Evolutionary conservation across 768 basidiomycete species (phyloP), one percentile per base, ranked within the genome.

Genomic region (Crassisporium funariophilum): DNA sequence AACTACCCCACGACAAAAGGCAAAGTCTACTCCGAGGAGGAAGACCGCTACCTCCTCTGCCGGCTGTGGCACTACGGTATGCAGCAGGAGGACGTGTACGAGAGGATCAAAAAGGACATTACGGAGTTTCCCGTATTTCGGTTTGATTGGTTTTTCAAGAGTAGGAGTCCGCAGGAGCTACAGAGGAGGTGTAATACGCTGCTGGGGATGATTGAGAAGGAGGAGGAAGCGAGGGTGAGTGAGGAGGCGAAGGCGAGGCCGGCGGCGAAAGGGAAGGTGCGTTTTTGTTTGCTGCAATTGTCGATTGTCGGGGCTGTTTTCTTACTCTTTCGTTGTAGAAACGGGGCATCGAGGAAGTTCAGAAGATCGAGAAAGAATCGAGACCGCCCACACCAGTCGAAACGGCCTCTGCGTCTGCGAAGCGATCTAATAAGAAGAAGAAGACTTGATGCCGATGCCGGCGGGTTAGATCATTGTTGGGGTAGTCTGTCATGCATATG

Each of bases 121-220:
- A 86, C 84, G 12, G 95, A 98, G 69, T 98, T 94, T 68, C 95
- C 95, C 1, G 88, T 95, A 11, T 99, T 98, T 73, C 77, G 95
- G 16, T 98, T 98, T 58, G 94, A 98, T 61, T 98, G 94, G 95
- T 98, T 97, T 73, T 88, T 94, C 77, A 95, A 95, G 75, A 92
- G 91, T 54, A 73, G 95, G 44, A 91, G 88, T 9, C 84, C 91
- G 2, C 85, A 91, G 58, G 95, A 98, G 68, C 69, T 98, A 46
- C 83, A 86, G 59, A 73, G 95, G 53, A 72, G 95, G 44, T 97
- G 93, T 58, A 86, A 86, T 56, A 97, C 95, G 2, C 63, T 98
- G 27, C 59, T 97, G 20, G 76, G 83, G 8, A 91, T 97, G 82
- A 90, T 99, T 51, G 86, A 91, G 71, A 95, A 95, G 73, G 95